Base-by-base conservation (phyloP, 495 filamentous ascomycete species). In the Neurospora terricola region DNA sequence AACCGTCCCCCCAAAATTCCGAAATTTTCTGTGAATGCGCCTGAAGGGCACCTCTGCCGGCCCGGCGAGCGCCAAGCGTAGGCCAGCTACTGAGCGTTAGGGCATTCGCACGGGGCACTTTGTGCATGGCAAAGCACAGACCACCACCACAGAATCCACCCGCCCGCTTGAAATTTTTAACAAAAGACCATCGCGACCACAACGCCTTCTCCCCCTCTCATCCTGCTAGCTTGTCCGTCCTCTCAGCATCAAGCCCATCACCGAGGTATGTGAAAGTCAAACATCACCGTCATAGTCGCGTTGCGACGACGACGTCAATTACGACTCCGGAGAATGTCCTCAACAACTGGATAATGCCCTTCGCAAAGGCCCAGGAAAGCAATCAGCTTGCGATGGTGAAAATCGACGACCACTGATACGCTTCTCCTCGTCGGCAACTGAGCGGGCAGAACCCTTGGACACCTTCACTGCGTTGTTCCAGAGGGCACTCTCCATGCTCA, bases 401-500 rank as follows among this genome's bases (percentile, higher is more conserved):
- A 6, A 30, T 36, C 40, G 72, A 37, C 45, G 40, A 38, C 72
- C 48, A 70, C 72, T 82, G 92, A 94, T 90, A 94, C 91, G 90
- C 90, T 86, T 86, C 83, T 88, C 88, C 87, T 87, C 88, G 86
- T 85, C 86, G 84, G 83, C 89, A 88, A 76, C 85, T 89, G 92
- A 93, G 93, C 92, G 91, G 91, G 84, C 92, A 95, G 93, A 97
- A 94, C 93, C 94, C 91, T 93, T 87, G 54, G 54, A 66, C 54
- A 66, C 54, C 54, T 66, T 66, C 12, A 66, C 81, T 82, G 82
- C 80, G 71, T 70, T 72, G 72, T 77, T 73, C 74, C 78, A 81
- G 84, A 88, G 93, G 93, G 93, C 92, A 96, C 93, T 96, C 93
- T 96, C 92, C 91, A 86, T 85, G 93, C 93, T 95, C 90, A 83